A percentile compares a stretch with the other conserved stretches of the same genome.
These are phyloP conservation scores for Keqinozyma sinolaborantium DNA, from an alignment of 1,139 yeast genomes.

Conservation along the genomic window DNA sequence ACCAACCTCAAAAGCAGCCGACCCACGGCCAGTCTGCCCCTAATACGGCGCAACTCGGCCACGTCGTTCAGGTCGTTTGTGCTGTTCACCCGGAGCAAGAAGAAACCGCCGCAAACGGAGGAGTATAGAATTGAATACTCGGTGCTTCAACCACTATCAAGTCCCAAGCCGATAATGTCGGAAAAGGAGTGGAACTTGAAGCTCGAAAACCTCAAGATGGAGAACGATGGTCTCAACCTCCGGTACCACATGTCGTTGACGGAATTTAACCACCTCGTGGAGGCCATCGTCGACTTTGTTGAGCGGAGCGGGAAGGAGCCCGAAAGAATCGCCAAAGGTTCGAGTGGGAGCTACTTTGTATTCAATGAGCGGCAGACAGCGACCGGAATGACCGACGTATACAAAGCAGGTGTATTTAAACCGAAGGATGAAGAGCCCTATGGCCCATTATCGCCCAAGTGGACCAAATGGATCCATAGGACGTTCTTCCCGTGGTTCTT, in stretches of 20 bases:
- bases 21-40: too few relatives aligned
- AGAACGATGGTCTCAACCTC: slow-evolving; percentile 1
- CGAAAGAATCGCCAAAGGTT: slow-evolving; percentile 56
- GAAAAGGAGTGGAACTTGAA: slow-evolving; percentile 15
- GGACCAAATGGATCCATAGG: slow-evolving; percentile 79
- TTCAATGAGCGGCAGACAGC: slow-evolving; percentile 1
- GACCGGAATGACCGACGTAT: slow-evolving; percentile 6
- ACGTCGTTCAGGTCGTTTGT: too few relatives aligned
- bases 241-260: slow-evolving; percentile 17
- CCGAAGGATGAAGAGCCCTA: slow-evolving; percentile 84
- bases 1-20: too few relatives aligned
- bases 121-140: slow-evolving; percentile 25
- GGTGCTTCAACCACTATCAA: slow-evolving; percentile 18
- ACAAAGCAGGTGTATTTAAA: slow-evolving; percentile 59
- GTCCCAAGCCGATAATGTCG: slow-evolving; percentile 13
- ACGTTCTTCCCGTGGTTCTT: slow-evolving; percentile 75
- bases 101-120: slow-evolving; percentile 3
- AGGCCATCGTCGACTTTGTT: slow-evolving; percentile 18
- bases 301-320: slow-evolving; percentile 37
- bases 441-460: slow-evolving; percentile 74
- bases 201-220: slow-evolving; percentile 7
- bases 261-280: slow-evolving; percentile 19
- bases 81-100: too few relatives aligned
- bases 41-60: too few relatives aligned
- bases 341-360: slow-evolving; percentile 71